Evolutionary conservation across 192 early-diverging fungal genomes (phyloP), one percentile per base, ranked within the genome.

Genomic region (Coemansia guatemalensis): DNA sequence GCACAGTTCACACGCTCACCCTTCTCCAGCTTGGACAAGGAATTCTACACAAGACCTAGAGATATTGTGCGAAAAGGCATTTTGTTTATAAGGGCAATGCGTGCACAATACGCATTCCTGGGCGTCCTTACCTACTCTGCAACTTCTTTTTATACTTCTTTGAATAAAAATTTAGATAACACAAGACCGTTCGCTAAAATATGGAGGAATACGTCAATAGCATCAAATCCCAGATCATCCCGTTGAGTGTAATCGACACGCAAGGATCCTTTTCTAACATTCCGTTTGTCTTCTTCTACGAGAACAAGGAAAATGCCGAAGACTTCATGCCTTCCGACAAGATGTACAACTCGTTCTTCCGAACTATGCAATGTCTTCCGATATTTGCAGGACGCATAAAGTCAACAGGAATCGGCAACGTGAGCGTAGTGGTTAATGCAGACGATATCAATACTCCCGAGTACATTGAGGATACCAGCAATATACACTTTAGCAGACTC

Each of bases 181-280:
- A 18, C 21, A 14, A 26, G 4, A 35, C 30, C 23, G 8, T 0
- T 53, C 26, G 9, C 21, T 29, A 5, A 11, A 24, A 25, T 11
- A 65, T 65, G 63, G 54, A 65, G 4, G 41, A 56, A 29, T 56
- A 18, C 33, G 23, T 56, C 29, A 56, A 61, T n/a, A 71, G 53
- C 48, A 70, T 80, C 14, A 17, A 74, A 23, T 73, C 77, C n/a
- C 68, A 74, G 52, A 35, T 54, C 1, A 61, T 74, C 30, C 56
- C 68, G 7, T 53, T 80, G 11, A 63, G 57, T 17, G 68, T 64
- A 0, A 29, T 80, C 18, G 77, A 80, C 51, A 74, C 71, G 4
- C 71, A 74, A 29, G 71, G 67, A 0, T 80, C 77, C 26, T 80
- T 74, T 48, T 69, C 71, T 33, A 80, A 80, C 57, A 80, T 80